These are phyloP conservation scores for Leucocoprinus birnbaumii DNA, from an alignment of 768 basidiomycete species.

Conservation along the genomic window DNA sequence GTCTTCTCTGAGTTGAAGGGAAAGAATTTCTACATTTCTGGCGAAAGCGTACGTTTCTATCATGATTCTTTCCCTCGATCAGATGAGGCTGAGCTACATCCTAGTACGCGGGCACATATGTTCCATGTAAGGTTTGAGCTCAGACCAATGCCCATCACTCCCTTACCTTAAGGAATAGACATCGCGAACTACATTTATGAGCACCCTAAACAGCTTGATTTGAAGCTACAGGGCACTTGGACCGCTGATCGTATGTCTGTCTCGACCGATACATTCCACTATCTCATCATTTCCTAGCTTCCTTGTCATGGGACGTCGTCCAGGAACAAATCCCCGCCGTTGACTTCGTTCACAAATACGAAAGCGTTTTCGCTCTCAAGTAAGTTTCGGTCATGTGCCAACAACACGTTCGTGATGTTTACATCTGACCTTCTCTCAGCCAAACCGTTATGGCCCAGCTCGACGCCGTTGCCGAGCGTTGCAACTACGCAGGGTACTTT, in stretches of 20 bases:
- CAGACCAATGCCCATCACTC: not conserved
- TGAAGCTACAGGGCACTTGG: conserved; percentile 72
- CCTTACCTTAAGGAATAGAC: conserved; percentile 35
- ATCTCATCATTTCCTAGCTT: conserved; percentile 31
- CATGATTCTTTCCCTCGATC: too few relatives aligned
- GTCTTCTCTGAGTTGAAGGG: too few relatives aligned
- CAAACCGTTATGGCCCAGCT: conserved; percentile 60
- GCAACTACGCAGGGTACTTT: conserved; percentile 63
- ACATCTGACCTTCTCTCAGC: conserved; percentile 29
- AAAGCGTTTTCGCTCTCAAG: conserved; percentile 73
- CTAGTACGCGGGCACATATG: conserved; percentile 65
- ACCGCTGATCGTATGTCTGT: conserved; percentile 59
- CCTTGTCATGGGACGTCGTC: conserved; percentile 59
- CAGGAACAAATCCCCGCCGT: conserved; percentile 72
- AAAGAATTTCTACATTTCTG: too few relatives aligned
- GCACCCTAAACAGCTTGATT: conserved; percentile 48
- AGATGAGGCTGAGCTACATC: conserved; percentile 1
- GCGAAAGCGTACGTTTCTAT: too few relatives aligned
- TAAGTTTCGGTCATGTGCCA: conserved; percentile 25
- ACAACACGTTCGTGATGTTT: too few relatives aligned
- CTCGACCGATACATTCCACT: not conserved
- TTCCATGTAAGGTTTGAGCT: conserved; percentile 47
- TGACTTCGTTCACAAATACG: conserved; percentile 69
- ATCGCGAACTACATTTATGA: conserved; percentile 74
- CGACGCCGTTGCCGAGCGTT: too few relatives aligned